A percentile compares a stretch with the other conserved stretches of the same genome.
Evolutionary conservation across 2,329 filamentous ascomycete genomes (phyloP).

Genomic region (Magnaporthales sp.): DNA sequence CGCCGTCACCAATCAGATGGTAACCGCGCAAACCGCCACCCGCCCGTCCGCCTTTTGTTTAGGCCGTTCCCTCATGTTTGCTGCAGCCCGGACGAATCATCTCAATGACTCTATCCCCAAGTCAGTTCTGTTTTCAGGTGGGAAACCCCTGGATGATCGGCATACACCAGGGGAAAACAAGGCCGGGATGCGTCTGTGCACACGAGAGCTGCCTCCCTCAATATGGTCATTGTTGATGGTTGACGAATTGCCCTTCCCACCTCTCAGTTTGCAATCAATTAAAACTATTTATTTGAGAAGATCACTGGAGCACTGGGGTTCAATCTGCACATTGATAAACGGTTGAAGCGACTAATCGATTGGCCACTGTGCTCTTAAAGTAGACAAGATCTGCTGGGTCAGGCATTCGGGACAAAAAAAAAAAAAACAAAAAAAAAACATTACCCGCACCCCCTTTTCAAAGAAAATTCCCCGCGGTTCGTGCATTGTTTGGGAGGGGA

Average conservation of each 20-base stretch:
- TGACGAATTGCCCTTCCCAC: not conserved
- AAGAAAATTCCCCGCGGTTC: not conserved
- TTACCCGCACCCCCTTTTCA: not conserved
- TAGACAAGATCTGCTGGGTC: not conserved
- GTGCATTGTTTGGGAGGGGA: not conserved
- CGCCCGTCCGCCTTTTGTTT: not conserved
- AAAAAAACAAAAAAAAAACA: not conserved
- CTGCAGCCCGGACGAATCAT: not conserved
- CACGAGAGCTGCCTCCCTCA: not conserved
- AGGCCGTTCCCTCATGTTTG: not conserved
- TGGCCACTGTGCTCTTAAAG: not conserved
- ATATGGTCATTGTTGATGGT: not conserved
- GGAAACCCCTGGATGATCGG: not conserved
- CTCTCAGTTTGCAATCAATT: not conserved
- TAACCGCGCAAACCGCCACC: not conserved
- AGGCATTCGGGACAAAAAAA: not conserved
- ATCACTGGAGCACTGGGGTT: not conserved
- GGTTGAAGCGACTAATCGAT: not conserved
- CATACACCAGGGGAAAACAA: not conserved
- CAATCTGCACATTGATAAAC: not conserved
- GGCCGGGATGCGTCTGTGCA: not conserved
- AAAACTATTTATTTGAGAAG: not conserved
- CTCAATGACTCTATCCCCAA: not conserved
- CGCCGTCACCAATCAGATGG: not conserved
- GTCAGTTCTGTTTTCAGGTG: not conserved